These are phyloP conservation scores for Talaromyces sp. DNA, from an alignment of 2,329 filamentous ascomycete species.

Conservation along the genomic window DNA sequence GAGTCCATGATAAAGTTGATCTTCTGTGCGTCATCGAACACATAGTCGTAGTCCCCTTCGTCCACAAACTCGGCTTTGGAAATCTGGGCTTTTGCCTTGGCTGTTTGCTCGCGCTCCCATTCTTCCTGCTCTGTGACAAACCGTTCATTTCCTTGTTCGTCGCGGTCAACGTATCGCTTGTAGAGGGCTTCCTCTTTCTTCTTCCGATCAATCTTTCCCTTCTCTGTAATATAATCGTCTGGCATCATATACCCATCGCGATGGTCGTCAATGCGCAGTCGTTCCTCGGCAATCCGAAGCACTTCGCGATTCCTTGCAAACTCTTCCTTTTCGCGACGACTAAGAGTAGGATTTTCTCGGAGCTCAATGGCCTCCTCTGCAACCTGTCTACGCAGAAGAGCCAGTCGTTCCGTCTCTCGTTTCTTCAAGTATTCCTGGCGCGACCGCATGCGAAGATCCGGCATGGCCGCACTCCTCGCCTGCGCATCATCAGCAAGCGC, in stretches of 20 bases:
- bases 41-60: conserved; percentile 82
- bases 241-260: conserved; percentile 88
- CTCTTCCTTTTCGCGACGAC: conserved; percentile 73
- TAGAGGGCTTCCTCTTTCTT: conserved; percentile 87
- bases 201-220: conserved; percentile 79
- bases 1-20: conserved; percentile 79
- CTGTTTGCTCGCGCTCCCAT: conserved; percentile 86
- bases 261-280: conserved; percentile 82
- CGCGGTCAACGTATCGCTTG: conserved; percentile 80
- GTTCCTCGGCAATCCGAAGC: conserved; percentile 73
- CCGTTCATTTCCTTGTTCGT: conserved; percentile 80
- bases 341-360: conserved; percentile 66
- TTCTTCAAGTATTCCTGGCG: conserved; percentile 93
- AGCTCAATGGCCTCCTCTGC: conserved; percentile 80
- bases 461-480: conserved; percentile 64
- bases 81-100: conserved; percentile 83
- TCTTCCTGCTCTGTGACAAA: conserved; percentile 92
- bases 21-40: conserved; percentile 83
- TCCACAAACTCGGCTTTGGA: conserved; percentile 66
- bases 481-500: conserved; percentile 62
- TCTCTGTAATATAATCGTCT: conserved; percentile 91
- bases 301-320: conserved; percentile 85
- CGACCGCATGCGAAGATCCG: conserved; percentile 74
- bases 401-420: conserved; percentile 77
- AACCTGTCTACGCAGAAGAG: conserved; percentile 83